Evolutionary conservation across 1,284 basidiomycete genomes (phyloP).

Genomic region (Cutaneotrichosporon mucoides): DNA sequence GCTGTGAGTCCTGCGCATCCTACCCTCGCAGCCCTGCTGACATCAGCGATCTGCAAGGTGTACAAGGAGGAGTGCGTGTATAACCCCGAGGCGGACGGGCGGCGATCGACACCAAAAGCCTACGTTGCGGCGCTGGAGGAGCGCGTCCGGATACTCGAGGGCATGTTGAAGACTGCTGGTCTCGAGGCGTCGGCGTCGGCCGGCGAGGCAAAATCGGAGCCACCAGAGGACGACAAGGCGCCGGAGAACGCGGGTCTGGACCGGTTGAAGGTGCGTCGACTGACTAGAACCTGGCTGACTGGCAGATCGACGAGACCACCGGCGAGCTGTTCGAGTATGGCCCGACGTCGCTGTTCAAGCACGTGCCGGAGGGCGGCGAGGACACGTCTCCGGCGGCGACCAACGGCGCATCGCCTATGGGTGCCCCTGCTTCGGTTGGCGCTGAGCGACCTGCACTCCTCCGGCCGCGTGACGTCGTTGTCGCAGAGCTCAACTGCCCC

Average conservation of each 20-base stretch:
- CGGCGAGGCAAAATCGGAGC: slow-evolving; percentile 4
- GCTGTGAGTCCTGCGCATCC: not conserved
- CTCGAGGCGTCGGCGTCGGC: slow-evolving; percentile 2
- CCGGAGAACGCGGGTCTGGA: slow-evolving; percentile 5
- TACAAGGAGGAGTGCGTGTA: slow-evolving; percentile 24
- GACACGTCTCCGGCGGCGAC: not conserved
- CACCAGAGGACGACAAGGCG: not conserved
- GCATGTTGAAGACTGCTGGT: slow-evolving; percentile 11
- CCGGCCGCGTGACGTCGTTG: not conserved
- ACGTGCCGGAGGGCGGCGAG: slow-evolving; percentile 1
- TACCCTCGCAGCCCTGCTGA: not conserved
- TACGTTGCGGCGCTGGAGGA: slow-evolving; percentile 21
- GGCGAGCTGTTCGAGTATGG: slow-evolving; percentile 20
- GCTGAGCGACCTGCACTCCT: slow-evolving; percentile 9
- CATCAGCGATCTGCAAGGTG: slow-evolving; percentile 21
- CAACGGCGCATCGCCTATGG: not conserved
- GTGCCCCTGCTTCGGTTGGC: not conserved
- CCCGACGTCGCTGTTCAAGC: slow-evolving; percentile 19
- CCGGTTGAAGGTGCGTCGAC: slow-evolving; percentile 13
- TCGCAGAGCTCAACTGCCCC: slow-evolving; percentile 11
- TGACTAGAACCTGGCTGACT: not conserved
- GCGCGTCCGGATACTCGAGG: slow-evolving; percentile 17
- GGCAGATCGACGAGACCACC: slow-evolving; percentile 19
- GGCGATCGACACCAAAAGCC: slow-evolving; percentile 19
- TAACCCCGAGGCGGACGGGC: slow-evolving; percentile 21